Conservation (phyloP, 2,329 filamentous ascomycete species). For the Neopestalotiopsis rosae region DNA sequence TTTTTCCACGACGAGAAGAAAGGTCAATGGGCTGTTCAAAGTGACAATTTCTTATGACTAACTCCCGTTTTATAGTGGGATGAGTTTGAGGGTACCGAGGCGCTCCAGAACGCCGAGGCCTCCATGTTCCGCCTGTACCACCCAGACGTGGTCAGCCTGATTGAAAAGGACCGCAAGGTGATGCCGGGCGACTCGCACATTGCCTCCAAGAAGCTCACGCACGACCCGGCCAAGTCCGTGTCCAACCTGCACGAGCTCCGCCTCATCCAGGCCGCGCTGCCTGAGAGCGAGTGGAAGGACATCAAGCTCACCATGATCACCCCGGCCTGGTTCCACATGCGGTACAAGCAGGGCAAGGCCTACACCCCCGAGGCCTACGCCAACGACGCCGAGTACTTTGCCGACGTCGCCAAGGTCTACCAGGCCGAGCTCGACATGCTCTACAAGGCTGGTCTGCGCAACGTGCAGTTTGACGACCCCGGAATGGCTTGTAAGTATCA, state of each 20-base stretch:
- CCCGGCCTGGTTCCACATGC: constrained; percentile 61
- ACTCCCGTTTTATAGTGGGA: constrained; percentile 43
- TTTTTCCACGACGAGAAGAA: not conserved
- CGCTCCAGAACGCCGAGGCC: constrained; percentile 56
- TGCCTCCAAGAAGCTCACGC: constrained; percentile 51
- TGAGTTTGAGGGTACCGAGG: constrained; percentile 54
- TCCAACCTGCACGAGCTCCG: constrained; percentile 57
- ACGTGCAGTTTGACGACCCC: constrained; percentile 73
- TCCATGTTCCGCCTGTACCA: constrained; percentile 60
- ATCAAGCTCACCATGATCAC: constrained; percentile 62
- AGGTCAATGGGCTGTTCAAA: not conserved
- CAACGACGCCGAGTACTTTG: constrained; percentile 67
- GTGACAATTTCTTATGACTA: not conserved
- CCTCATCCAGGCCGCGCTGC: constrained; percentile 51
- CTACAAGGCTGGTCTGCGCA: constrained; percentile 66
- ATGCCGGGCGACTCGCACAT: constrained; percentile 64
- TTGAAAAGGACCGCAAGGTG: constrained; percentile 57
- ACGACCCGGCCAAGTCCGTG: constrained; percentile 45
- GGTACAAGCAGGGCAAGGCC: constrained; percentile 60
- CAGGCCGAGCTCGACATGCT: constrained; percentile 65
- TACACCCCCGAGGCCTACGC: constrained; percentile 62
- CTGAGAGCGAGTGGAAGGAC: constrained; percentile 52
- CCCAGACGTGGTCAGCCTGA: constrained; percentile 58
- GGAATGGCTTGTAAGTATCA: constrained; percentile 65
- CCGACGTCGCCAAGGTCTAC: constrained; percentile 69